Evolutionary conservation across 148 eudicot species (phyloP).

Genomic region (Rhododendron ovatum): DNA sequence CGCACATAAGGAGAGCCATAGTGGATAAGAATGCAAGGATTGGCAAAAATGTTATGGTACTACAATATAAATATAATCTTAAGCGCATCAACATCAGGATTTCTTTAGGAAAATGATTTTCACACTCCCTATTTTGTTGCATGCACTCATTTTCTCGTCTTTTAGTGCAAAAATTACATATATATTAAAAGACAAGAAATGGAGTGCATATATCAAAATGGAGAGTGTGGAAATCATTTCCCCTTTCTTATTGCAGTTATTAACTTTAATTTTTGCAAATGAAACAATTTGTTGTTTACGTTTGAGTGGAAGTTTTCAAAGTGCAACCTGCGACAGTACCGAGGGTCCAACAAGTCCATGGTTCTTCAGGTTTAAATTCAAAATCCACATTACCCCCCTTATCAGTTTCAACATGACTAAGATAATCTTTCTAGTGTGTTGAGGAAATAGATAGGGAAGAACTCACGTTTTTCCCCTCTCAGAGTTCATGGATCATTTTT

Average conservation of each 20-base stretch:
- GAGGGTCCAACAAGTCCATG: background rate
- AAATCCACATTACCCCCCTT: background rate
- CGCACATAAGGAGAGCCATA: conserved; percentile 58
- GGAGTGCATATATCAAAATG: too few species aligned
- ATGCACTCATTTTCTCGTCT: too few species aligned
- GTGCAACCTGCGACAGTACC: background rate
- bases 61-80: background rate
- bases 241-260: background rate
- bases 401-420: background rate
- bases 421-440: background rate
- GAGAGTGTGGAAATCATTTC: too few species aligned
- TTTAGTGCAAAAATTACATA: too few species aligned
- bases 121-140: too few species aligned
- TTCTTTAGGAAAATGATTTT: too few species aligned
- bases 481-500: background rate
- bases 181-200: too few species aligned
- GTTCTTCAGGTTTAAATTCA: background rate
- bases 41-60: conserved; percentile 77
- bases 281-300: background rate
- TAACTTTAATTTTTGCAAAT: background rate
- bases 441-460: background rate
- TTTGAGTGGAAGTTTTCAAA: background rate
- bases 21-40: conserved; percentile 84
- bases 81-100: background rate
- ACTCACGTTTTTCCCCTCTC: background rate